Evolutionary conservation across 2,329 filamentous ascomycete species (phyloP).

Genomic region (Lasiodiplodia citricola): DNA sequence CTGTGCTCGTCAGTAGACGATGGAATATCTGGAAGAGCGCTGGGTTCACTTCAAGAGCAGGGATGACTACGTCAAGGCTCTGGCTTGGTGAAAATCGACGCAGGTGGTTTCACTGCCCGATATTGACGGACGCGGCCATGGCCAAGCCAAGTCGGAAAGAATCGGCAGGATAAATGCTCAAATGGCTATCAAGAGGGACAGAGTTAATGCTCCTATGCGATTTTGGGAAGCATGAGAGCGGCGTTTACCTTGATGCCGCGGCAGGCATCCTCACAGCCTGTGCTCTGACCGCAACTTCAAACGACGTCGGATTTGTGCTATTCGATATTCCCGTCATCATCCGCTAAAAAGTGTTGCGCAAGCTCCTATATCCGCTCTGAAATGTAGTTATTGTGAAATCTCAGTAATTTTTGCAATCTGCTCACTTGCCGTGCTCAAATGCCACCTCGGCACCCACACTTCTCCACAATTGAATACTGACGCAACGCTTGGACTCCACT

Average conservation of each 20-base stretch:
- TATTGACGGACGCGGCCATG: too few species aligned
- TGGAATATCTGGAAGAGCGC: too few species aligned
- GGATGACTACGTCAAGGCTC: too few species aligned
- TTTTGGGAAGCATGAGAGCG: not conserved
- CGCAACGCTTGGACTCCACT: not conserved
- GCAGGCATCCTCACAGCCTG: not conserved
- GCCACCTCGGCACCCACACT: not conserved
- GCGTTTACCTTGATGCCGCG: not conserved
- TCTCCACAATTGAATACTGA: not conserved
- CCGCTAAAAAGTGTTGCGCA: not conserved
- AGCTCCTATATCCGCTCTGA: not conserved
- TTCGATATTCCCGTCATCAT: not conserved
- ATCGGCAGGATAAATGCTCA: too few species aligned
- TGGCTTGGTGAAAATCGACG: too few species aligned
- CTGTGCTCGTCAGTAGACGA: too few species aligned
- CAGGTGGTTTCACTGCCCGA: too few species aligned
- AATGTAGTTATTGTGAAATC: too few species aligned
- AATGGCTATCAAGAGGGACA: too few species aligned
- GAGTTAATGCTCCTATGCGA: too few species aligned
- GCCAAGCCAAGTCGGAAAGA: too few species aligned
- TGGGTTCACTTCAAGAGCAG: too few species aligned
- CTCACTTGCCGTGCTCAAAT: not conserved
- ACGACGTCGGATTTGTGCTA: not conserved
- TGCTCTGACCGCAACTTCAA: not conserved
- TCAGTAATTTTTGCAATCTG: not conserved